Conservation (phyloP, 2,329 filamentous ascomycete genomes). For the Cytospora schulzeri region DNA sequence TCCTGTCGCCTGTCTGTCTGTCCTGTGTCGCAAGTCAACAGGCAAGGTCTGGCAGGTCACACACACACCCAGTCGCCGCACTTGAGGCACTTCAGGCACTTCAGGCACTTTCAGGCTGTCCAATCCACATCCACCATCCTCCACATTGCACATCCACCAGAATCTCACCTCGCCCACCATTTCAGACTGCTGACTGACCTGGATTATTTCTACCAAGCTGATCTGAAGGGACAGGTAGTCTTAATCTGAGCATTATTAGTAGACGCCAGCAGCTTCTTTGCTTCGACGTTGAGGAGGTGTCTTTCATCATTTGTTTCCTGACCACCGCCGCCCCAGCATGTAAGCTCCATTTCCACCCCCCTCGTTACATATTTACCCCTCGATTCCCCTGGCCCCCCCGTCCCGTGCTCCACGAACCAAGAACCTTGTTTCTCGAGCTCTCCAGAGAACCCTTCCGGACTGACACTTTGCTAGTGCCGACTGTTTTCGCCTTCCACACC, state of each 20-base stretch:
- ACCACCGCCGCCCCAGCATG: slow-evolving; percentile 5
- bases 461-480: not conserved
- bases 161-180: not conserved
- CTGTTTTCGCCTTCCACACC: not conserved
- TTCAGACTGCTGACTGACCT: not conserved
- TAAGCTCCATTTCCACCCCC: slow-evolving; percentile 12
- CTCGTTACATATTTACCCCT: not conserved
- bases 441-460: not conserved
- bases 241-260: slow-evolving; percentile 14
- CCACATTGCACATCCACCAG: not conserved
- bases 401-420: not conserved
- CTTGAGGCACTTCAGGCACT: no score
- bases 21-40: not conserved
- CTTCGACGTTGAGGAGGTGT: slow-evolving; percentile 6
- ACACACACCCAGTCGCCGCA: not conserved
- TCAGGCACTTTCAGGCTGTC: not conserved
- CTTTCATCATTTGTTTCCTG: not conserved
- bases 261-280: slow-evolving; percentile 3
- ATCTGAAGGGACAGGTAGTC: slow-evolving; percentile 6
- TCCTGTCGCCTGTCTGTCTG: not conserved
- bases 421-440: not conserved
- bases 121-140: not conserved
- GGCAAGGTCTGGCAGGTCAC: no score
- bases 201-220: not conserved
- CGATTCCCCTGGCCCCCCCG: not conserved